Conservation (phyloP, 2,329 filamentous ascomycete genomes). For the Stachybotrys elegans region DNA sequence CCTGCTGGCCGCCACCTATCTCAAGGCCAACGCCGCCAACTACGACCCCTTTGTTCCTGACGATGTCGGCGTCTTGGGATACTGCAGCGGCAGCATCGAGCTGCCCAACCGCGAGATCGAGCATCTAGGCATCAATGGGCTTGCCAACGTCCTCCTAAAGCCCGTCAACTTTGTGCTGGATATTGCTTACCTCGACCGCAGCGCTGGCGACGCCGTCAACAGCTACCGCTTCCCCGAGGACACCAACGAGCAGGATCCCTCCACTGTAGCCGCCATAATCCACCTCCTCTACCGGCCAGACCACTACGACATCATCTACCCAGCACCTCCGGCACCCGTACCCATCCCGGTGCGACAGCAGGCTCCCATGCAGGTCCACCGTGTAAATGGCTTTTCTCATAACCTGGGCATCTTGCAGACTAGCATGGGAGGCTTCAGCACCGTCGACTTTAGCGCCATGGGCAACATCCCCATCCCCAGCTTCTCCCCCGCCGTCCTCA, state of each 20-base stretch:
- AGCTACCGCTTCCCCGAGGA: conserved; percentile 59
- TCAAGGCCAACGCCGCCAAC: conserved; percentile 65
- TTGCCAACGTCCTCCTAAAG: conserved; percentile 75
- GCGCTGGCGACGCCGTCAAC: conserved; percentile 70
- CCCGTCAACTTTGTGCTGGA: conserved; percentile 76
- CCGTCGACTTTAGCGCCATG: conserved; percentile 37
- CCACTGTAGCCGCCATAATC: conserved; percentile 45
- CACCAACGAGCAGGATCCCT: conserved; percentile 38
- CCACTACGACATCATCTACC: conserved; percentile 94
- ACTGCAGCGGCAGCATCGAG: conserved; percentile 68
- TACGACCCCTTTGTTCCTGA: conserved; percentile 70
- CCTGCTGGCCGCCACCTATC: conserved; percentile 77
- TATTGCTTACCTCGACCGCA: conserved; percentile 87
- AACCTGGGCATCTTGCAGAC: conserved; percentile 37
- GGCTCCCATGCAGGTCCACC: conserved; percentile 47
- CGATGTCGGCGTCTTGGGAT: conserved; percentile 55
- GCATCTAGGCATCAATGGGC: conserved; percentile 73
- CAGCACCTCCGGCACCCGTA: conserved; percentile 25
- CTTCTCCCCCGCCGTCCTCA: conserved; percentile 23
- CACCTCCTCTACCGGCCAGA: conserved; percentile 64
- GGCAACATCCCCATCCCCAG: conserved; percentile 40
- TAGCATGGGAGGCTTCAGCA: conserved; percentile 35
- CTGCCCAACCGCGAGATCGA: conserved; percentile 81
- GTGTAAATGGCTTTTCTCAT: conserved; percentile 42
- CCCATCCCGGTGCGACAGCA: conserved; percentile 18